Percentiles rank a stretch among this genome's conserved stretches.
Conservation (phyloP, 257 asterid species). For the Craterostigma plantagineum region DNA sequence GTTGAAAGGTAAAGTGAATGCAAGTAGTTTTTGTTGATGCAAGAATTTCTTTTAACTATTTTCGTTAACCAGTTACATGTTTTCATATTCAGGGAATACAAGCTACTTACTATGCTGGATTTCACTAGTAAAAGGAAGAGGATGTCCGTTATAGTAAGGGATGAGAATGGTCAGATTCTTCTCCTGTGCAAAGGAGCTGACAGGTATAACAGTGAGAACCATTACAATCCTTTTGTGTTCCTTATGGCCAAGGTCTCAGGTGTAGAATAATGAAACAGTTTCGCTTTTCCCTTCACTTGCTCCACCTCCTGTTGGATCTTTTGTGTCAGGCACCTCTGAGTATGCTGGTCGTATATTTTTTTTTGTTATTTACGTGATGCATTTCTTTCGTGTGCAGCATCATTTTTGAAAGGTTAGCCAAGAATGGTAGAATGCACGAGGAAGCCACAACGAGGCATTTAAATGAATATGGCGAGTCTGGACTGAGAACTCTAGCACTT, state of each 20-base stretch:
- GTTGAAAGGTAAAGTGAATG: slow-evolving; percentile 2
- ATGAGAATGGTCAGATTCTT: slow-evolving; percentile 24
- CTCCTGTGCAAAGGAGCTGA: slow-evolving; percentile 8
- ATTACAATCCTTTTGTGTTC: no score
- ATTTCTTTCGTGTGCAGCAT: slow-evolving; percentile 31
- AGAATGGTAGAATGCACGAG: slow-evolving; percentile 43
- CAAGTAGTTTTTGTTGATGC: neutral
- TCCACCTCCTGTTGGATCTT: no score
- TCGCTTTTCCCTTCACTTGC: no score
- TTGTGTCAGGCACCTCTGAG: neutral
- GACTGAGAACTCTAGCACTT: slow-evolving; percentile 85
- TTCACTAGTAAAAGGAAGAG: slow-evolving; percentile 50
- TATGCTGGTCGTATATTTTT: neutral
- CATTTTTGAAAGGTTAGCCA: slow-evolving; percentile 78
- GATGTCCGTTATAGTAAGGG: slow-evolving; percentile 21
- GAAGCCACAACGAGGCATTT: slow-evolving; percentile 72
- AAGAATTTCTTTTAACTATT: slow-evolving; percentile 7
- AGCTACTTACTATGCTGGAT: slow-evolving; percentile 85
- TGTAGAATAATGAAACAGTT: no score
- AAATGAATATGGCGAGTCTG: slow-evolving; percentile 89
- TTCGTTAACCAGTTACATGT: slow-evolving; percentile 8
- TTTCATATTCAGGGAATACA: slow-evolving; percentile 61
- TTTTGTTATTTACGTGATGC: slow-evolving; percentile 9
- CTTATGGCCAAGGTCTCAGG: no score
- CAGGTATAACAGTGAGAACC: slow-evolving; percentile 1